A percentile compares a stretch with the other conserved stretches of the same genome.
phyloP scores from a whole-genome alignment of 2,329 filamentous ascomycete species.

The Pyrenochaeta sp. region DNA sequence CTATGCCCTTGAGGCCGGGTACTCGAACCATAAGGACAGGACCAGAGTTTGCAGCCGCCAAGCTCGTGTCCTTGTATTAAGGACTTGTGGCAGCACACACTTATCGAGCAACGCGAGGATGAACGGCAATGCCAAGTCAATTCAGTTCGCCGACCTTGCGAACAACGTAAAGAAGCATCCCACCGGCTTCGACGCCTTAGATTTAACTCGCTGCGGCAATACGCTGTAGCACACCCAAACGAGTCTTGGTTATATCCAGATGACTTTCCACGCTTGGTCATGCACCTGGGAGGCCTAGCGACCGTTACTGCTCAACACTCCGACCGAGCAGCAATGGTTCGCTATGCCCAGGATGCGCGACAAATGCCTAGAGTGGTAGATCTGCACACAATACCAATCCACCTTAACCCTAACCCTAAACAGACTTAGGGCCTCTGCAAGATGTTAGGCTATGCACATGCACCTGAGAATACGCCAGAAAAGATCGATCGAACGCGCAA shows the following conservation, averaged over 20 bases:
- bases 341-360: constrained; percentile 9
- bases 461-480: too few species aligned
- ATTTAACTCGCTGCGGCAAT: constrained; percentile 33
- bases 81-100: not conserved
- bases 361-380: constrained; percentile 1
- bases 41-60: constrained; percentile 75
- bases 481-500: too few species aligned
- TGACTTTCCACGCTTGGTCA: constrained; percentile 23
- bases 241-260: constrained; percentile 29
- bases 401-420: too few species aligned
- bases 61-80: constrained; percentile 52
- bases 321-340: constrained; percentile 17
- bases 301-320: constrained; percentile 5
- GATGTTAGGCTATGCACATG: too few species aligned
- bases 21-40: constrained; percentile 73
- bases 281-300: constrained; percentile 14
- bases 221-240: constrained; percentile 22
- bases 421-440: too few species aligned
- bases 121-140: constrained; percentile 13
- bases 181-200: constrained; percentile 31
- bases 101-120: constrained; percentile 1
- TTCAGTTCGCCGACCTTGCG: constrained; percentile 34
- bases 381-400: too few species aligned
- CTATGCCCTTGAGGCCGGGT: too few species aligned
- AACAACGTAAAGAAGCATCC: constrained; percentile 30